Base-by-base conservation (phyloP, 306 rosid species). In the Cucumis hystrix region DNA sequence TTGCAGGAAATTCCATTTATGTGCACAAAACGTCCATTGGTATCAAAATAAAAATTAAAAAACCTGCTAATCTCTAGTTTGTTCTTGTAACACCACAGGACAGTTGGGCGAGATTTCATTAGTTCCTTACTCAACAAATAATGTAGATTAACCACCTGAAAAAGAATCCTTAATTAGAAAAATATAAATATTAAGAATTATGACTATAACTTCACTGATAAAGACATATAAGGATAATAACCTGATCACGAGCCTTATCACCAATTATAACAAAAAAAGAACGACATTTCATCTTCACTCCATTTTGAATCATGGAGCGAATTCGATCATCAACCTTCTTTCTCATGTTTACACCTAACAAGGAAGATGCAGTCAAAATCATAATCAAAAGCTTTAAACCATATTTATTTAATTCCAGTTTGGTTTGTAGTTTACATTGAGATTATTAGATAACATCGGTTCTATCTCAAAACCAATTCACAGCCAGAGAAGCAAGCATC, bases 271-370 rank as follows among this genome's bases (percentile, higher is more conserved):
- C 71, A 64, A 64, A 64, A 0, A 64, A 39, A 0, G 71, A 64
- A 35, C 71, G 71, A 64, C 35, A 15, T 16, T 18, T 64, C 71
- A 16, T 64, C 18, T 16, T 64, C 45, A 35, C 71, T 35, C 71
- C 71, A 35, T 64, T 64, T n/a, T 64, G 71, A 64, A 64, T 64
- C 71, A 64, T 28, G 47, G 71, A 33, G 25, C 71, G 71, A 16
- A 64, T 64, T 33, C 71, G 71, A 64, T 64, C 71, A 35, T 64
- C 71, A 43, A 64, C 71, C 45, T 64, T 64, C 71, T 64, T 64
- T n/a, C 71, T 64, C 71, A 64, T 64, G 23, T 37, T 64, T 64
- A 64, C 7, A 64, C 47, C 71, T 63, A 60, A 21, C 65, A 21
- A 60, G 37, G 8, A 60, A 60, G 35, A 60, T 25, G 37, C 52